Conservation (phyloP, 2,329 filamentous ascomycete genomes). For the Epichloe sp. region DNA sequence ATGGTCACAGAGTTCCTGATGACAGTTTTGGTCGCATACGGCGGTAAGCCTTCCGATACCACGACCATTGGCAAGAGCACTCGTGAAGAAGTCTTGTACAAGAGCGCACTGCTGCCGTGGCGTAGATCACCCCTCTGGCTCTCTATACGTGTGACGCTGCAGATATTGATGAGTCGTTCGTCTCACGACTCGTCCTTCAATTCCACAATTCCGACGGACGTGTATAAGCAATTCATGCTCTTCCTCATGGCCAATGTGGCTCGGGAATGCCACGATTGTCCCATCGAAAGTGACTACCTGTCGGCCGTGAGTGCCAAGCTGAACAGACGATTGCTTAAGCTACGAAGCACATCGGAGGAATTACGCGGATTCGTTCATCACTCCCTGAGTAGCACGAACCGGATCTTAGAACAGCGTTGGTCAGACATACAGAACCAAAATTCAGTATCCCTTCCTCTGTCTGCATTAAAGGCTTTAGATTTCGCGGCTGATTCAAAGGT, state of each 20-base stretch:
- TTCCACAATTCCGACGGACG: neutral
- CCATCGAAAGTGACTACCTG: slow-evolving; percentile 13
- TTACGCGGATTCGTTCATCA: neutral
- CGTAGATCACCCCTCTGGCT: slow-evolving; percentile 41
- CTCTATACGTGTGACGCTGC: slow-evolving; percentile 37
- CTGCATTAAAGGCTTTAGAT: neutral
- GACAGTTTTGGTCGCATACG: slow-evolving; percentile 22
- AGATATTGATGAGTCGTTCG: slow-evolving; percentile 15
- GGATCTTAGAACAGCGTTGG: slow-evolving; percentile 2
- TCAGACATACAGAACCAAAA: slow-evolving; percentile 34
- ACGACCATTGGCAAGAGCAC: slow-evolving; percentile 34
- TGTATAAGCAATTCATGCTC: slow-evolving; percentile 5
- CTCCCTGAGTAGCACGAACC: neutral
- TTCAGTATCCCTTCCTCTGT: slow-evolving; percentile 28
- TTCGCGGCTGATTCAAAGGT: slow-evolving; percentile 4
- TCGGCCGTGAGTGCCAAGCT: slow-evolving; percentile 30
- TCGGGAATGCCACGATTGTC: neutral
- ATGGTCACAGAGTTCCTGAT: slow-evolving; percentile 35
- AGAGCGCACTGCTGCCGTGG: slow-evolving; percentile 23
- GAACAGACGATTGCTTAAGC: slow-evolving; percentile 25
- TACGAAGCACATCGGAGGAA: slow-evolving; percentile 9
- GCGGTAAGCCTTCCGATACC: slow-evolving; percentile 18
- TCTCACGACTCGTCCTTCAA: slow-evolving; percentile 1
- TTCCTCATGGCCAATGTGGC: slow-evolving; percentile 2
- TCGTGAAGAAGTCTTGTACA: slow-evolving; percentile 39